A percentile compares a stretch with the other conserved stretches of the same genome.
Conservation (phyloP, 1,284 basidiomycete species). For the Irpex sp. region DNA sequence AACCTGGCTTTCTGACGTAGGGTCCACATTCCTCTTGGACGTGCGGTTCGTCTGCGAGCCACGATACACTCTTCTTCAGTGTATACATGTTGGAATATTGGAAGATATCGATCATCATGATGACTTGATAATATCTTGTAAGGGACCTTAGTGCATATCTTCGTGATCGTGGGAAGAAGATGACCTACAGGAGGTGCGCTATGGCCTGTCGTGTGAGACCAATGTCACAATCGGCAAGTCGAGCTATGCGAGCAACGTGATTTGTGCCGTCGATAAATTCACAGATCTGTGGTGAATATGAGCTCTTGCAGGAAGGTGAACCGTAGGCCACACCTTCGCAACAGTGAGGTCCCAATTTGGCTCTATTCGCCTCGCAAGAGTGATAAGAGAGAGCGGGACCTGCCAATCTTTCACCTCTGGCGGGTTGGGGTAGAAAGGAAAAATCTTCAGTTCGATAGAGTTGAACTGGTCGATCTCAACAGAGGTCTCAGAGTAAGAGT, state of each 20-base stretch:
- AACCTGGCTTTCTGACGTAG: conserved; percentile 81
- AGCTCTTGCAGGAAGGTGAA: neutral
- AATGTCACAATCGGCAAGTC: conserved; percentile 88
- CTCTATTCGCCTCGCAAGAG: conserved; percentile 77
- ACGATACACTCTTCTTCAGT: conserved; percentile 79
- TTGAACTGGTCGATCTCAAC: conserved; percentile 88
- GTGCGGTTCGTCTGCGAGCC: conserved; percentile 78
- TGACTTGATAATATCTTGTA: conserved; percentile 87
- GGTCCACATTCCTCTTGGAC: conserved; percentile 86
- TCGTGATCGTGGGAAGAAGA: neutral
- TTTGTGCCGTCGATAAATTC: conserved; percentile 69
- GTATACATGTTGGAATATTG: conserved; percentile 99
- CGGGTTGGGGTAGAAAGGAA: conserved; percentile 96
- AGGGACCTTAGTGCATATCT: neutral
- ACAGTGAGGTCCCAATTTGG: conserved; percentile 98
- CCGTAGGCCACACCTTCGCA: conserved; percentile 56
- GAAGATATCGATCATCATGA: conserved; percentile 96
- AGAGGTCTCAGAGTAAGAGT: conserved; percentile 94
- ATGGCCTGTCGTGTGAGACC: conserved; percentile 85
- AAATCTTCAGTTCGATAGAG: conserved; percentile 92
- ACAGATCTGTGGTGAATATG: no score
- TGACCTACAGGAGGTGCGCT: conserved; percentile 83
- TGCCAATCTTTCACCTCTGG: conserved; percentile 90
- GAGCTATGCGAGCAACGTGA: conserved; percentile 88
- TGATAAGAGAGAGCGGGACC: conserved; percentile 89